phyloP scores from a whole-genome alignment of 371 early-diverging fungal genomes.

The Mucor plumbeus region DNA sequence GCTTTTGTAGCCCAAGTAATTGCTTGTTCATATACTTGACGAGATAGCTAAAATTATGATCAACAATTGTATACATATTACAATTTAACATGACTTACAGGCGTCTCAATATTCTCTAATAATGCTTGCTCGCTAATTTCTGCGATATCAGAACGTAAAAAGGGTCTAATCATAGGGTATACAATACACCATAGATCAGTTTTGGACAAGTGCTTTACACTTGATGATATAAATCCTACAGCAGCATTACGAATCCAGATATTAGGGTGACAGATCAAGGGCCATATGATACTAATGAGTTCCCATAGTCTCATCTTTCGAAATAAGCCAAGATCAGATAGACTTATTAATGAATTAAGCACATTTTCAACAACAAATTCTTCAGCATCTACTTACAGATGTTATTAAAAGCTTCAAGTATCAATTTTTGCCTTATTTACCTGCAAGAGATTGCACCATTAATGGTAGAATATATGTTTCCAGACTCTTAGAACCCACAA shows the following conservation, averaged over 20 bases:
- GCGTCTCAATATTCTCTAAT: constrained; percentile 68
- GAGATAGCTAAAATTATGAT: constrained; percentile 36
- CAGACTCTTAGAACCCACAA: constrained; percentile 83
- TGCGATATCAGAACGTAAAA: constrained; percentile 69
- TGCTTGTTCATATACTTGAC: constrained; percentile 65
- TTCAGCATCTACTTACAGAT: constrained; percentile 66
- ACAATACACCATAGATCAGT: constrained; percentile 83
- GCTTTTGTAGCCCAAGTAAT: constrained; percentile 67
- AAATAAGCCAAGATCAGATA: constrained; percentile 86
- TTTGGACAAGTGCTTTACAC: constrained; percentile 67
- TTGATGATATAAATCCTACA: constrained; percentile 74
- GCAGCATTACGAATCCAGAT: constrained; percentile 83
- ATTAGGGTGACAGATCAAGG: constrained; percentile 85
- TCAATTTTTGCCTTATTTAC: constrained; percentile 37
- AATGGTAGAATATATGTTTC: constrained; percentile 94
- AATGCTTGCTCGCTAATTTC: constrained; percentile 67
- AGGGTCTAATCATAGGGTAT: constrained; percentile 76
- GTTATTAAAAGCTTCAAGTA: constrained; percentile 12
- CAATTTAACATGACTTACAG: constrained; percentile 50
- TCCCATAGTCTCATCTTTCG: constrained; percentile 82
- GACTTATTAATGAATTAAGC: constrained; percentile 77
- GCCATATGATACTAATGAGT: constrained; percentile 67
- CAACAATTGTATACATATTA: neutral
- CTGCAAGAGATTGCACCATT: constrained; percentile 88
- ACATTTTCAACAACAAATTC: constrained; percentile 93